phyloP scores from a whole-genome alignment of 2,329 filamentous ascomycete species.

The Amauroascus niger region DNA sequence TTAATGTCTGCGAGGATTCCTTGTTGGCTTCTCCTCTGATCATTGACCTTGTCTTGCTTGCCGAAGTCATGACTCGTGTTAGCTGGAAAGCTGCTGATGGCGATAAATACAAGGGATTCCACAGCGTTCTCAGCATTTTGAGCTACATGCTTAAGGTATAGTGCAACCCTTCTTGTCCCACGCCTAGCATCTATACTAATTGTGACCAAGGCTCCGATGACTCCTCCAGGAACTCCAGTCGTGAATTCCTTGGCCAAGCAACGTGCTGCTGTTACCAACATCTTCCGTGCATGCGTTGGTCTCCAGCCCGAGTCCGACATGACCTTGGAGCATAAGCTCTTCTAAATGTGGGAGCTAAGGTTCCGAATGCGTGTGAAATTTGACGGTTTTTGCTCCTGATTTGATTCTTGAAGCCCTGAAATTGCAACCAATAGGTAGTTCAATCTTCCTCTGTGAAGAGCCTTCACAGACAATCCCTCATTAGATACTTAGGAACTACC shows the following conservation, averaged over 20 bases:
- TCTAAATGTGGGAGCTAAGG: conserved; percentile 42
- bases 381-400: not conserved
- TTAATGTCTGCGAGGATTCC: conserved; percentile 99
- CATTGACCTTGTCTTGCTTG: conserved; percentile 85
- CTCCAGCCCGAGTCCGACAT: conserved; percentile 97
- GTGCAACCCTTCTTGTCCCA: not conserved
- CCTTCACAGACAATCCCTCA: not conserved
- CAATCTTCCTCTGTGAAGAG: conserved; percentile 1
- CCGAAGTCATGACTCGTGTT: conserved; percentile 98
- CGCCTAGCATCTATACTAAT: conserved; percentile 7
- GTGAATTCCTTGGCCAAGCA: conserved; percentile 95
- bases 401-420: not conserved
- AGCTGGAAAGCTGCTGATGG: conserved; percentile 66
- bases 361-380: not conserved
- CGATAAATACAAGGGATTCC: conserved; percentile 80
- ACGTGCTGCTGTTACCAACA: conserved; percentile 87
- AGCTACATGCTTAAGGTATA: conserved; percentile 89
- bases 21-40: conserved; percentile 91
- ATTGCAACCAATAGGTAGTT: not conserved
- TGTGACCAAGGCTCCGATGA: conserved; percentile 64
- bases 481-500: conserved; percentile 5
- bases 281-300: conserved; percentile 95
- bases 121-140: conserved; percentile 90
- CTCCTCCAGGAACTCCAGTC: conserved; percentile 87
- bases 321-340: conserved; percentile 97